phyloP scores from a whole-genome alignment of 2,329 filamentous ascomycete species.

The Colletotrichum higginsianum region DNA sequence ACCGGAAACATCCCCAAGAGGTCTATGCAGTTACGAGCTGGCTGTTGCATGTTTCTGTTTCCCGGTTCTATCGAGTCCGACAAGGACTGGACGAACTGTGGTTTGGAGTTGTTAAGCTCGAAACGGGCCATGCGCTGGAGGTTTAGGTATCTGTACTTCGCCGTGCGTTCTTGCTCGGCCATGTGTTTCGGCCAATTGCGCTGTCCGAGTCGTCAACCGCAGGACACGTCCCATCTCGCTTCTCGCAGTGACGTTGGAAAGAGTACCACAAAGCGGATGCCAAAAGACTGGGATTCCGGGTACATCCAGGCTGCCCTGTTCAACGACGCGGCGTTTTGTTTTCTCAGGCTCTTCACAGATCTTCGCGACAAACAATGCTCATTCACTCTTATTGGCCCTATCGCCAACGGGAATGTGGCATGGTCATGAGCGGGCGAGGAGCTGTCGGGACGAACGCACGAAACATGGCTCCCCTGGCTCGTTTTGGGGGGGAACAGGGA shows the following conservation, averaged over 20 bases:
- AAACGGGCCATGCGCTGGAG: not conserved
- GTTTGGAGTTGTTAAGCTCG: not conserved
- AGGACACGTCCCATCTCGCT: not conserved
- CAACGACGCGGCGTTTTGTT: not conserved
- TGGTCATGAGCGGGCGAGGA: not conserved
- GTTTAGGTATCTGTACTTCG: not conserved
- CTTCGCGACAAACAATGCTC: not conserved
- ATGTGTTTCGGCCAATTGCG: not conserved
- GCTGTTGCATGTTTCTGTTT: not conserved
- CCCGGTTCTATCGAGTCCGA: too few species aligned
- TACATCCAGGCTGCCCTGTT: not conserved
- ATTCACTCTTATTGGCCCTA: not conserved
- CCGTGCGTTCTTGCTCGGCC: not conserved
- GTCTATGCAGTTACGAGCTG: not conserved
- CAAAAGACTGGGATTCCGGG: not conserved
- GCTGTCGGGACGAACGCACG: slow-evolving; percentile 1
- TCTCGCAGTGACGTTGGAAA: not conserved
- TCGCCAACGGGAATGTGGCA: not conserved
- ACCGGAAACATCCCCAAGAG: not conserved
- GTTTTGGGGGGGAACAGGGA: too few species aligned
- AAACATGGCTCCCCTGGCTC: not conserved
- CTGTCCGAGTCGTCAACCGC: not conserved
- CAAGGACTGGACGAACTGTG: not conserved
- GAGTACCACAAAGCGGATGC: not conserved
- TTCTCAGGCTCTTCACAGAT: not conserved